Evolutionary conservation across 768 basidiomycete genomes (phyloP).

Genomic region (Porpolomopsis calyptriformis): DNA sequence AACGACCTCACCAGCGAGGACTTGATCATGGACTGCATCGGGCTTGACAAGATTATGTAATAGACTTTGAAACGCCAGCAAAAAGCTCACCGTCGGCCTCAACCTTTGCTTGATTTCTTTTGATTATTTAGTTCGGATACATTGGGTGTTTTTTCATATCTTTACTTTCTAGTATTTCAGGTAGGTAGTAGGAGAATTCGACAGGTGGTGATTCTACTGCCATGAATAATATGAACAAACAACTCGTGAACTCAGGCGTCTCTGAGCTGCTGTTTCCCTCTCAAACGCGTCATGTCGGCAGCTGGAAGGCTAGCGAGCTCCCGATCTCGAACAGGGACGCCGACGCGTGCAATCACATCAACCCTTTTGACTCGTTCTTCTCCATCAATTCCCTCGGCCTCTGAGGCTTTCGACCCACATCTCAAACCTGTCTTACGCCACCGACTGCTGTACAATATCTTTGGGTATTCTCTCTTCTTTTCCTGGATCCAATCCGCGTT

Average conservation of each 20-base stretch:
- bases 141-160: too few relatives aligned
- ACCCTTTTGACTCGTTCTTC: slow-evolving; percentile 37
- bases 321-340: slow-evolving; percentile 19
- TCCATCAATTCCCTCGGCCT: slow-evolving; percentile 45
- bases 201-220: too few relatives aligned
- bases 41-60: background rate
- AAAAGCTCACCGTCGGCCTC: too few relatives aligned
- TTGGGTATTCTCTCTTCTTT: slow-evolving; percentile 38
- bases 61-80: too few relatives aligned
- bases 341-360: slow-evolving; percentile 40
- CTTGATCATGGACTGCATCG: background rate
- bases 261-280: too few relatives aligned
- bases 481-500: slow-evolving; percentile 33
- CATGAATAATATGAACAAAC: too few relatives aligned
- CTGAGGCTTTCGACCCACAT: slow-evolving; percentile 54
- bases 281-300: background rate
- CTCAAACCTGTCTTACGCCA: slow-evolving; percentile 52
- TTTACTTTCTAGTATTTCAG: too few relatives aligned
- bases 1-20: background rate
- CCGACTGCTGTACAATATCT: slow-evolving; percentile 45
- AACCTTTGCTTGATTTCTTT: too few relatives aligned
- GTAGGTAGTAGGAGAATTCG: too few relatives aligned
- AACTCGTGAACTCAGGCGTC: too few relatives aligned
- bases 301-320: slow-evolving; percentile 1
- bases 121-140: too few relatives aligned